Percentiles rank a stretch among this genome's conserved stretches.
These are phyloP conservation scores for Diaporthe helianthi DNA, from an alignment of 2,329 filamentous ascomycete genomes.

Conservation along the genomic window DNA sequence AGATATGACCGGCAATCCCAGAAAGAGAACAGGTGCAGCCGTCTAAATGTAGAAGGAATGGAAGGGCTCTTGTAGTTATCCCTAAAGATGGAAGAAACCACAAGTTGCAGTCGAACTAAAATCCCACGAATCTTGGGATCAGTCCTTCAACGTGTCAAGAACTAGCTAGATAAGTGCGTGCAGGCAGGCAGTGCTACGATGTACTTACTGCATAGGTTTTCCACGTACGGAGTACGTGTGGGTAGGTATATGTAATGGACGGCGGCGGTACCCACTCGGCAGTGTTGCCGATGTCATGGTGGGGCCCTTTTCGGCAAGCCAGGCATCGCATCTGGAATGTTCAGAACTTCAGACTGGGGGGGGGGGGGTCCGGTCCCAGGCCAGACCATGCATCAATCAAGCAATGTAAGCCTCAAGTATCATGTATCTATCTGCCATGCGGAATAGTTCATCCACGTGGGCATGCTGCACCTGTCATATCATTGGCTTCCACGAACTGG, in stretches of 20 bases:
- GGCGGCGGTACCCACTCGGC: slow-evolving; percentile 13
- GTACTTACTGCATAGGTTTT: slow-evolving; percentile 22
- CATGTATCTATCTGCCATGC: neutral
- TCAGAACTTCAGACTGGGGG: no score
- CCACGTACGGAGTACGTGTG: slow-evolving; percentile 19
- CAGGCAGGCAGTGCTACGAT: slow-evolving; percentile 23
- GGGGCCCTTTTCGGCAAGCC: slow-evolving; percentile 11
- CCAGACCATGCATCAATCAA: neutral
- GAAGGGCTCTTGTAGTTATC: neutral
- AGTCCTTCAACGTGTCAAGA: slow-evolving; percentile 34
- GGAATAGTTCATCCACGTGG: slow-evolving; percentile 14
- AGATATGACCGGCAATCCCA: slow-evolving; percentile 12
- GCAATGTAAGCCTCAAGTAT: neutral
- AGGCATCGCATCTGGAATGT: slow-evolving; percentile 16
- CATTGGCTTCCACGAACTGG: neutral
- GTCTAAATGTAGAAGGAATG: slow-evolving; percentile 11
- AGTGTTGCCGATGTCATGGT: slow-evolving; percentile 19
- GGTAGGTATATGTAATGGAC: slow-evolving; percentile 3
- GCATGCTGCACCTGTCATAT: neutral
- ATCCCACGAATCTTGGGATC: slow-evolving; percentile 14
- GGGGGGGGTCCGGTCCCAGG: slow-evolving; percentile 5
- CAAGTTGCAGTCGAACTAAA: slow-evolving; percentile 6
- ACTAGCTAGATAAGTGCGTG: slow-evolving; percentile 14
- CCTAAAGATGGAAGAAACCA: neutral
- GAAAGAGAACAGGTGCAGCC: neutral